Percentiles rank a stretch among this genome's conserved stretches.
phyloP scores from a whole-genome alignment of 2,329 filamentous ascomycete genomes.

The Pyrenophora graminea region DNA sequence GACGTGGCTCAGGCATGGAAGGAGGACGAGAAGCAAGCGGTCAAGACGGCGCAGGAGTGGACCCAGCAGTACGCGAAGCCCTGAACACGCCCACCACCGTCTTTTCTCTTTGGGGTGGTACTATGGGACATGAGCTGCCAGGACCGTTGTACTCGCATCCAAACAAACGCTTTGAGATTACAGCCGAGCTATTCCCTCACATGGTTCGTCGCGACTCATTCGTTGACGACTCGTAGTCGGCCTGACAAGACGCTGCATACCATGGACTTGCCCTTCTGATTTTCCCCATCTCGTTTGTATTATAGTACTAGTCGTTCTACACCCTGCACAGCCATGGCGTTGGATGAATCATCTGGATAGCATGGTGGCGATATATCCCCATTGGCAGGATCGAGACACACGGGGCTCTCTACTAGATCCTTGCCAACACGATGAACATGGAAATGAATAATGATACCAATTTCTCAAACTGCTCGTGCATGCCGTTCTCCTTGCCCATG shows the following conservation, averaged over 20 bases:
- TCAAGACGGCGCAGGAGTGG: constrained; percentile 91
- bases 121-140: background rate
- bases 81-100: constrained; percentile 12
- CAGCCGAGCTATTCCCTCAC: background rate
- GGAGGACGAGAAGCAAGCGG: constrained; percentile 89
- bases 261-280: constrained; percentile 3
- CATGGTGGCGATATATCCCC: constrained; percentile 22
- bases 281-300: constrained; percentile 10
- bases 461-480: background rate
- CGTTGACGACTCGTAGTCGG: background rate
- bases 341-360: constrained; percentile 24
- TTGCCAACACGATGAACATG: constrained; percentile 20
- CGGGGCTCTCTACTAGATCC: constrained; percentile 3
- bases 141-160: background rate
- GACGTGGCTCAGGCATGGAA: constrained; percentile 99
- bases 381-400: constrained; percentile 16
- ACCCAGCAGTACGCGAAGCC: constrained; percentile 74
- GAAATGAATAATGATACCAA: constrained; percentile 24
- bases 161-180: background rate
- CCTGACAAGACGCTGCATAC: background rate
- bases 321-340: constrained; percentile 22
- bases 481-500: background rate
- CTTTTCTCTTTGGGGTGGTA: background rate
- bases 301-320: constrained; percentile 19
- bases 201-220: background rate